Percentiles rank a stretch among this genome's conserved stretches.
Evolutionary conservation across 805 yeast genomes (phyloP).

Genomic region (Ogataea glucozyma): DNA sequence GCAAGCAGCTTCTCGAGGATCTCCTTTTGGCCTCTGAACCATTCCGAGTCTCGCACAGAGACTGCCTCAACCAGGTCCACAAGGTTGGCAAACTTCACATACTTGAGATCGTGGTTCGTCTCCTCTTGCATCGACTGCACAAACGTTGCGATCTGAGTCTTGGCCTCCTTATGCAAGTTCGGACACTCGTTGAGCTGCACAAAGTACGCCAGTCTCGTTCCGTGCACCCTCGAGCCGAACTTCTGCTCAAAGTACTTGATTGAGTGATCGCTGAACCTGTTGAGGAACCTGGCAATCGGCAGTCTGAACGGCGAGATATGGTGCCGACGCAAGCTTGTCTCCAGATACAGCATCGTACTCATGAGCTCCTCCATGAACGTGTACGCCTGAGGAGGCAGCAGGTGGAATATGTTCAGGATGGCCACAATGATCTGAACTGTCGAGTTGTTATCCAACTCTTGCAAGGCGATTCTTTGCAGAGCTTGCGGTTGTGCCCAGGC

Average conservation of each 20-base stretch:
- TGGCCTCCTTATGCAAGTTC: constrained; percentile 57
- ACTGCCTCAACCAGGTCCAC: constrained; percentile 64
- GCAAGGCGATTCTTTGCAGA: constrained; percentile 72
- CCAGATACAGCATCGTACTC: constrained; percentile 72
- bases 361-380: constrained; percentile 88
- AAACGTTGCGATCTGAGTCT: constrained; percentile 50
- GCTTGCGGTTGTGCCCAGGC: constrained; percentile 93
- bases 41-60: constrained; percentile 42
- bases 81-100: constrained; percentile 69
- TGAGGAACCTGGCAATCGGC: constrained; percentile 86
- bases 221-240: constrained; percentile 63
- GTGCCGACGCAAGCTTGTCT: constrained; percentile 79
- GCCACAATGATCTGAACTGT: constrained; percentile 88
- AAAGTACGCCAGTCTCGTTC: constrained; percentile 67
- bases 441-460: constrained; percentile 75
- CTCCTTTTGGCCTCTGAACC: constrained; percentile 57
- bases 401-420: constrained; percentile 85
- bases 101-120: constrained; percentile 51
- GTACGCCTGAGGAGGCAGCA: constrained; percentile 88
- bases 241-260: constrained; percentile 67
- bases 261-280: constrained; percentile 78
- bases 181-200: constrained; percentile 54
- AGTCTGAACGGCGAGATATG: constrained; percentile 85
- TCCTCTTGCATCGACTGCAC: constrained; percentile 50
- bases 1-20: constrained; percentile 45